These are phyloP conservation scores for Plantago elongata DNA, from an alignment of 257 asterid species.

Conservation along the genomic window DNA sequence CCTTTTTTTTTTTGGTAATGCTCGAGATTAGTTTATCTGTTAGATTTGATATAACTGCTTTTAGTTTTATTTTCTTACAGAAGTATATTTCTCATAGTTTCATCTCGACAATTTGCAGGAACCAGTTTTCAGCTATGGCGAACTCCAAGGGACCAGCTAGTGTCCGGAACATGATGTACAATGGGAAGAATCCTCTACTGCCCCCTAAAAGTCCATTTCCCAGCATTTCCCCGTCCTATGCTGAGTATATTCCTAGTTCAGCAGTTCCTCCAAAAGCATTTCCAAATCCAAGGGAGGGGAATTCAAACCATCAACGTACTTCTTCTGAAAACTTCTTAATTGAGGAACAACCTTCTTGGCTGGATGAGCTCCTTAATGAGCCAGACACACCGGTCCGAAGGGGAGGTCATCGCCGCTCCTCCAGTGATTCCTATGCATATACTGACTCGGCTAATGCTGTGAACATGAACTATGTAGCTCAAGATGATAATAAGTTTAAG, in stretches of 20 bases:
- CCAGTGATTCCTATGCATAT: conserved; percentile 89
- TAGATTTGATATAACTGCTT: background rate
- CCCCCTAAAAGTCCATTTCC: conserved; percentile 97
- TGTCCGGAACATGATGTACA: conserved; percentile 58
- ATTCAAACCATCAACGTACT: conserved; percentile 76
- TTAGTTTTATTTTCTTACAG: background rate
- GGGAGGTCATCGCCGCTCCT: conserved; percentile 94
- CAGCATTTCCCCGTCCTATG: conserved; percentile 53
- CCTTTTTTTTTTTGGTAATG: background rate
- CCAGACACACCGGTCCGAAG: conserved; percentile 85
- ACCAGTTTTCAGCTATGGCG: conserved; percentile 47
- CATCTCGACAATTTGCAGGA: conserved; percentile 31
- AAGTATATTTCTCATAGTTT: conserved; percentile 16
- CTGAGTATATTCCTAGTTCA: conserved; percentile 58
- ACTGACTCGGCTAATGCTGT: conserved; percentile 38
- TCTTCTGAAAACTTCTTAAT: conserved; percentile 72
- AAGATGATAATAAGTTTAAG: conserved; percentile 47
- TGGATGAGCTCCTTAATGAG: conserved; percentile 84
- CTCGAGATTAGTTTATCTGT: too few relatives aligned
- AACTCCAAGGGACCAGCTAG: conserved; percentile 79
- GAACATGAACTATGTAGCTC: conserved; percentile 39
- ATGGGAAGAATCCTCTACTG: conserved; percentile 61
- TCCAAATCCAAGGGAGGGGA: conserved; percentile 52
- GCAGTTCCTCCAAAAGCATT: conserved; percentile 44
- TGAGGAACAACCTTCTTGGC: conserved; percentile 93